phyloP scores from a whole-genome alignment of 2,329 filamentous ascomycete species.

The Tolypocladium paradoxum region DNA sequence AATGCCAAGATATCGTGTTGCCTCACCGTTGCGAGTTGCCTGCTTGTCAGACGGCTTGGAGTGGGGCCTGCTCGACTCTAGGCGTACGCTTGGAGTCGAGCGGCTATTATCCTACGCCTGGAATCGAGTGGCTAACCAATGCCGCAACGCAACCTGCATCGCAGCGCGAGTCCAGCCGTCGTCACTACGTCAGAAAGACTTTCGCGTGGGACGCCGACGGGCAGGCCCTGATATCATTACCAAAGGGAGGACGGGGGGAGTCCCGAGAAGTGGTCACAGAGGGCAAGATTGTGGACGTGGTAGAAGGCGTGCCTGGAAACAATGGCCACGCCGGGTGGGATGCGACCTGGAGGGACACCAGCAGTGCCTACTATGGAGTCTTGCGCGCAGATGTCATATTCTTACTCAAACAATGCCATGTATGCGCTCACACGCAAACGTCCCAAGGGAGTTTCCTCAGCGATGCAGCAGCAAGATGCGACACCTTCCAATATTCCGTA shows the following conservation, averaged over 20 bases:
- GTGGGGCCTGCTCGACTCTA: neutral
- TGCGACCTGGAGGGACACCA: conserved; percentile 7
- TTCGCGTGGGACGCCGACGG: conserved; percentile 4
- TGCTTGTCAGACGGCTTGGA: neutral
- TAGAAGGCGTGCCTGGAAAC: conserved; percentile 3
- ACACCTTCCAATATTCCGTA: no score
- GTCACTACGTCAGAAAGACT: conserved; percentile 6
- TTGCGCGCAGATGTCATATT: conserved; percentile 7
- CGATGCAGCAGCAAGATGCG: no score
- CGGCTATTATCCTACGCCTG: neutral
- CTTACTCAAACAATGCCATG: conserved; percentile 4
- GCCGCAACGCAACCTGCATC: neutral
- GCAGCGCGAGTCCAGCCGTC: conserved; percentile 6
- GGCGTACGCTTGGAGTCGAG: conserved; percentile 5
- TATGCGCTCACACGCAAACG: conserved; percentile 4
- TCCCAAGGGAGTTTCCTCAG: no score
- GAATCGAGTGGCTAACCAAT: neutral
- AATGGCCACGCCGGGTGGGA: conserved; percentile 8
- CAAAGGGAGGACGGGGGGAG: neutral
- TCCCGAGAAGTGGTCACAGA: conserved; percentile 3
- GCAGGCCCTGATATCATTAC: neutral
- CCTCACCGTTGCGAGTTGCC: neutral
- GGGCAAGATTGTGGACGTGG: conserved; percentile 4
- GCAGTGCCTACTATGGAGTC: conserved; percentile 5
- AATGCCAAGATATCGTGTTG: neutral